A percentile compares a stretch with the other conserved stretches of the same genome.
These are phyloP conservation scores for Capsicum chinense DNA, from an alignment of 257 asterid species.

Conservation along the genomic window DNA sequence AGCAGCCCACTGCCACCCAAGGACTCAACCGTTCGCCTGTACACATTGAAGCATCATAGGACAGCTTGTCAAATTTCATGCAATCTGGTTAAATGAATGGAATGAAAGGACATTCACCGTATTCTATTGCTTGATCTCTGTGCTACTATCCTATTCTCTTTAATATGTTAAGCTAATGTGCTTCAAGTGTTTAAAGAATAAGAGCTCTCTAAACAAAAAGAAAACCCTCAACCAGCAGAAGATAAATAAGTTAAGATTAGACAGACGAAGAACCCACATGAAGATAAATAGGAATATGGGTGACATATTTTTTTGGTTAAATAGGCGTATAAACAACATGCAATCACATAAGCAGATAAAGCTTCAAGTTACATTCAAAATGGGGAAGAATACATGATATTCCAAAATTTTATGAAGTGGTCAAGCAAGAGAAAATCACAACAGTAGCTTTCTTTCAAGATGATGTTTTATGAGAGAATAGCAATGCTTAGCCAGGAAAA, in stretches of 20 bases:
- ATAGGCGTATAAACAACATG: background rate
- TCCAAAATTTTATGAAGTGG: background rate
- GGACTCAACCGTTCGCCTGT: constrained; percentile 95
- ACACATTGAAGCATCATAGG: background rate
- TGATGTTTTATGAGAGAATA: background rate
- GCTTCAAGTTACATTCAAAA: background rate
- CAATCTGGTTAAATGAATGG: background rate
- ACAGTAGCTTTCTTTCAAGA: background rate
- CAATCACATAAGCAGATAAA: background rate
- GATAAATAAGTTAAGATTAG: background rate
- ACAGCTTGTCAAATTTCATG: background rate
- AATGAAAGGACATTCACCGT: background rate
- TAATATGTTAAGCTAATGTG: background rate
- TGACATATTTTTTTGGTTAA: background rate
- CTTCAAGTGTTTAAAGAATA: background rate
- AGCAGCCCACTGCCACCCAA: constrained; percentile 87
- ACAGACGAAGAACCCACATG: background rate
- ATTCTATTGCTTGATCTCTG: constrained; percentile 5
- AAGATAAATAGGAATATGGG: background rate
- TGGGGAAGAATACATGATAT: background rate
- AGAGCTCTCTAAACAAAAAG: constrained; percentile 3
- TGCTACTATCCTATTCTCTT: background rate
- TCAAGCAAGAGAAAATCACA: background rate
- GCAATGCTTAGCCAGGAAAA: background rate
- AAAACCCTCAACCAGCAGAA: background rate